Conservation (phyloP, 805 yeast genomes). For the Starmerella scarabaei region DNA sequence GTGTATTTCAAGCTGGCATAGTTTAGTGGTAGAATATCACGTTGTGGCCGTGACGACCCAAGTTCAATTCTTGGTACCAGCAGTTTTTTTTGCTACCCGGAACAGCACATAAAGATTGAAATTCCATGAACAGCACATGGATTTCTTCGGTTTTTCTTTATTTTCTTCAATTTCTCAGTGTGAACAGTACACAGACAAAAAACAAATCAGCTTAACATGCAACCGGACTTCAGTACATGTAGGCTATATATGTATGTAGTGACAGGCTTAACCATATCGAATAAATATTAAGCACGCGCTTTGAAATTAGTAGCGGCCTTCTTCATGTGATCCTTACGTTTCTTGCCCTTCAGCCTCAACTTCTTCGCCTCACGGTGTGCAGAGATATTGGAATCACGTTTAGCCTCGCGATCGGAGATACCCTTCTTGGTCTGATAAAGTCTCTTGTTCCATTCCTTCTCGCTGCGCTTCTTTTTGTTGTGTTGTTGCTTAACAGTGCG, state of each 20-base stretch:
- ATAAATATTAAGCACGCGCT: neutral
- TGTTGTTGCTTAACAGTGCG: slow-evolving; percentile 79
- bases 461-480: slow-evolving; percentile 70
- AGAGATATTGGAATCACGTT: slow-evolving; percentile 83
- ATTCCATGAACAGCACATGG: too few relatives aligned
- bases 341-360: slow-evolving; percentile 55
- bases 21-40: slow-evolving; percentile 63
- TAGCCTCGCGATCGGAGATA: slow-evolving; percentile 60
- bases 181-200: too few relatives aligned
- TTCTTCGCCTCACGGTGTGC: slow-evolving; percentile 63
- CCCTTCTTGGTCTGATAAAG: slow-evolving; percentile 65
- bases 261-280: too few relatives aligned
- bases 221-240: too few relatives aligned
- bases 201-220: too few relatives aligned
- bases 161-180: too few relatives aligned
- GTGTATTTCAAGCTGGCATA: slow-evolving; percentile 30
- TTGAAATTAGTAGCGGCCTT: slow-evolving; percentile 6
- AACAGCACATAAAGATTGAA: too few relatives aligned
- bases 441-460: slow-evolving; percentile 85
- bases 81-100: slow-evolving; percentile 30
- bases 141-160: too few relatives aligned
- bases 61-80: slow-evolving; percentile 65
- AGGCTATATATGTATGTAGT: too few relatives aligned
- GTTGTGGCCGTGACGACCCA: slow-evolving; percentile 65
- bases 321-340: slow-evolving; percentile 35